These are phyloP conservation scores for Melampsora larici-populina DNA, from an alignment of 1,284 basidiomycete species.

Conservation along the genomic window DNA sequence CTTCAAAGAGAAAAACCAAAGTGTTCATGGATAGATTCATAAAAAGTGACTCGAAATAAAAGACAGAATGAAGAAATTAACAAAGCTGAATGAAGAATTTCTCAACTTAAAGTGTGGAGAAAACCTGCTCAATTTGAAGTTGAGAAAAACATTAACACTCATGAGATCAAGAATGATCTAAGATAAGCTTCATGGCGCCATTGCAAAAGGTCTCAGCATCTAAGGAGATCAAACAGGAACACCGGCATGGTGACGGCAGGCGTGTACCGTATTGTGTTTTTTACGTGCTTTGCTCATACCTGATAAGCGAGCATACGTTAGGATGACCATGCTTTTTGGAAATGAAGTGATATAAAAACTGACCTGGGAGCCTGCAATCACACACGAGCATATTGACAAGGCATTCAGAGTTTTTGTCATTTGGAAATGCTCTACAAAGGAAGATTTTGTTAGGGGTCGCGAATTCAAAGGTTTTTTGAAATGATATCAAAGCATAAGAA, in stretches of 20 bases:
- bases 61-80: too few relatives aligned
- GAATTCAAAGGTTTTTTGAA: neutral
- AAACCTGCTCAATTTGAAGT: too few relatives aligned
- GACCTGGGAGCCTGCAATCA: constrained; percentile 11
- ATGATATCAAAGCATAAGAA: neutral
- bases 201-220: neutral
- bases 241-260: neutral
- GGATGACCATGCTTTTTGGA: neutral
- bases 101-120: too few relatives aligned
- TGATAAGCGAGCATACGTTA: neutral
- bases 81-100: too few relatives aligned
- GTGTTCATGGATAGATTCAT: too few relatives aligned
- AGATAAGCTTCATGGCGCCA: neutral
- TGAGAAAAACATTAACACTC: too few relatives aligned
- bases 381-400: constrained; percentile 31
- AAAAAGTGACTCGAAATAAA: too few relatives aligned
- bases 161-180: too few relatives aligned
- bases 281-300: neutral
- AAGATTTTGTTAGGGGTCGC: neutral
- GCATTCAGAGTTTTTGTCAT: constrained; percentile 31
- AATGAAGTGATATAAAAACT: neutral
- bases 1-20: too few relatives aligned
- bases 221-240: neutral
- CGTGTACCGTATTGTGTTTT: neutral
- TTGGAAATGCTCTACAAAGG: neutral